A percentile compares a stretch with the other conserved stretches of the same genome.
Evolutionary conservation across 495 filamentous ascomycete species (phyloP).

Genomic region (Penicillium roqueforti): DNA sequence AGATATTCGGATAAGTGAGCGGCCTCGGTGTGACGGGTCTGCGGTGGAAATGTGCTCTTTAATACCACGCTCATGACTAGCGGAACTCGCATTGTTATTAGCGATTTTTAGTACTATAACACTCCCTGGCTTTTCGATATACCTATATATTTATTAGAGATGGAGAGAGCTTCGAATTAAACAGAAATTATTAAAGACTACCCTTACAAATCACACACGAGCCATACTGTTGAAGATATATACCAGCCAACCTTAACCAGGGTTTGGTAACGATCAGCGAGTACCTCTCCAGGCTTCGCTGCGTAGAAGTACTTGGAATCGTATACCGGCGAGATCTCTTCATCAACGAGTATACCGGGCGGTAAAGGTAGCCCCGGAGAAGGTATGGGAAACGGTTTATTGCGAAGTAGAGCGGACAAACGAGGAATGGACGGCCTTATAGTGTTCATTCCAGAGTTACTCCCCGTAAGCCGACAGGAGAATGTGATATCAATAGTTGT

Average conservation of each 20-base stretch:
- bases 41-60: constrained; percentile 32
- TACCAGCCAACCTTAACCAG: constrained; percentile 44
- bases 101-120: constrained; percentile 42
- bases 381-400: constrained; percentile 30
- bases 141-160: constrained; percentile 31
- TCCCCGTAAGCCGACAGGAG: constrained; percentile 17
- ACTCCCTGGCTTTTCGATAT: constrained; percentile 31
- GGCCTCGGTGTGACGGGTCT: constrained; percentile 34
- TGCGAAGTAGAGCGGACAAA: constrained; percentile 27
- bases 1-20: constrained; percentile 24
- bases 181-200: constrained; percentile 22
- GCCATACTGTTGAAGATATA: constrained; percentile 39
- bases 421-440: constrained; percentile 20
- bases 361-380: constrained; percentile 27
- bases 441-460: constrained; percentile 21
- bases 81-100: constrained; percentile 28
- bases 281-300: constrained; percentile 39
- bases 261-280: constrained; percentile 37
- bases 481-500: constrained; percentile 18
- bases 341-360: constrained; percentile 29
- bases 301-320: constrained; percentile 41
- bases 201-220: constrained; percentile 35
- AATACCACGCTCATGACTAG: constrained; percentile 38
- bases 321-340: constrained; percentile 36
- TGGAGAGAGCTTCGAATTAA: constrained; percentile 15